Conservation (phyloP, 2,329 filamentous ascomycete species). For the Arachnomyces sp. region DNA sequence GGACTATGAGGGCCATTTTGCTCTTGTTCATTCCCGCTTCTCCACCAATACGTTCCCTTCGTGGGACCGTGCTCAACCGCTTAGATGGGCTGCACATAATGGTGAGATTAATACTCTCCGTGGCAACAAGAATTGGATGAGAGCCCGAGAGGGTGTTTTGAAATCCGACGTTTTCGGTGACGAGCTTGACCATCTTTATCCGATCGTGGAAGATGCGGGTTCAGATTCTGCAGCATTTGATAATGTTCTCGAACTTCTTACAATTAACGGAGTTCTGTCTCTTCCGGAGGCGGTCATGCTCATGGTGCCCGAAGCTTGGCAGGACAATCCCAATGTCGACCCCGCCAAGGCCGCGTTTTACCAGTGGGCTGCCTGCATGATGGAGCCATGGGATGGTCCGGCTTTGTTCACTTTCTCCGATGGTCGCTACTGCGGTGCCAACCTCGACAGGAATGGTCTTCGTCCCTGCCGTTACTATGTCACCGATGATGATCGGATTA, state of each 20-base stretch:
- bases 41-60: slow-evolving; percentile 98
- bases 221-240: slow-evolving; percentile 97
- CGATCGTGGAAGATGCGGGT: slow-evolving; percentile 91
- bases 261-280: slow-evolving; percentile 92
- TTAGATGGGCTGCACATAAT: slow-evolving; percentile 96
- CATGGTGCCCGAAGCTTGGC: slow-evolving; percentile 97
- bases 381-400: slow-evolving; percentile 98
- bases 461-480: slow-evolving; percentile 96
- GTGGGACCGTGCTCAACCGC: slow-evolving; percentile 93
- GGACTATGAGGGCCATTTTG: slow-evolving; percentile 95
- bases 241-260: slow-evolving; percentile 87
- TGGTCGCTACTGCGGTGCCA: slow-evolving; percentile 92
- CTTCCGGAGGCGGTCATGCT: slow-evolving; percentile 96
- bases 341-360: slow-evolving; percentile 95
- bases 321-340: slow-evolving; percentile 86
- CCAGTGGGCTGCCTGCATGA: slow-evolving; percentile 96
- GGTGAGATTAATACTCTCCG: slow-evolving; percentile 97
- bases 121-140: slow-evolving; percentile 99
- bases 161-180: slow-evolving; percentile 88
- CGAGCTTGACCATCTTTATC: slow-evolving; percentile 82
- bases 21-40: slow-evolving; percentile 92
- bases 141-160: slow-evolving; percentile 89
- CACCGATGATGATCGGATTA: slow-evolving; percentile 91
- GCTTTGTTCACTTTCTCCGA: slow-evolving; percentile 96
- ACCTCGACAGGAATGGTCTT: slow-evolving; percentile 90